phyloP scores from a whole-genome alignment of 192 early-diverging fungal genomes.

The Gigaspora rosea region DNA sequence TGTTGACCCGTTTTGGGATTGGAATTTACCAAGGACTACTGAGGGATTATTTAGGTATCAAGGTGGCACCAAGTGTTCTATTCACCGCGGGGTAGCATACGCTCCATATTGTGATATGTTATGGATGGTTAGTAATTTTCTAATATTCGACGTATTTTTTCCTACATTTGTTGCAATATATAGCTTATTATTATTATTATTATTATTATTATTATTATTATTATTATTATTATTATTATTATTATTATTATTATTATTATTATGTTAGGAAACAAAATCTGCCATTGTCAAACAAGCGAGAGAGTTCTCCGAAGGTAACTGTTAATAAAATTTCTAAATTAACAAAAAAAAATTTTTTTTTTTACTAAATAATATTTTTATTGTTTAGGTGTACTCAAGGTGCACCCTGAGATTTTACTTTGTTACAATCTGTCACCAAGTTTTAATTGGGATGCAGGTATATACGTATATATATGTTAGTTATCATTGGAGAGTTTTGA shows the following conservation, averaged over 20 bases:
- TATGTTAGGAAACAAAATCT: too few species aligned
- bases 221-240: too few species aligned
- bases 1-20: conserved; percentile 80
- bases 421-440: conserved; percentile 97
- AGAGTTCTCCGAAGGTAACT: too few species aligned
- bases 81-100: conserved; percentile 77
- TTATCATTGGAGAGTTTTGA: not conserved
- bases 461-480: not conserved
- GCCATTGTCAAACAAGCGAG: too few species aligned
- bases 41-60: conserved; percentile 98
- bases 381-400: conserved; percentile 65
- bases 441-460: conserved; percentile 89
- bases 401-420: conserved; percentile 81
- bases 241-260: too few species aligned
- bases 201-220: too few species aligned
- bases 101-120: conserved; percentile 81
- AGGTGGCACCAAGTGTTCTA: conserved; percentile 89
- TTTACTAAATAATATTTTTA: not conserved
- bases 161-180: too few species aligned
- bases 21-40: conserved; percentile 86
- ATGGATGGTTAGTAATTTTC: conserved; percentile 70
- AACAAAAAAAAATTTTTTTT: too few species aligned
- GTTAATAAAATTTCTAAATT: too few species aligned
- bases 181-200: too few species aligned
- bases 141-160: not conserved